A percentile compares a stretch with the other conserved stretches of the same genome.
Conservation (phyloP, 176 grass and related monocot species). For the Paspalum vaginatum region DNA sequence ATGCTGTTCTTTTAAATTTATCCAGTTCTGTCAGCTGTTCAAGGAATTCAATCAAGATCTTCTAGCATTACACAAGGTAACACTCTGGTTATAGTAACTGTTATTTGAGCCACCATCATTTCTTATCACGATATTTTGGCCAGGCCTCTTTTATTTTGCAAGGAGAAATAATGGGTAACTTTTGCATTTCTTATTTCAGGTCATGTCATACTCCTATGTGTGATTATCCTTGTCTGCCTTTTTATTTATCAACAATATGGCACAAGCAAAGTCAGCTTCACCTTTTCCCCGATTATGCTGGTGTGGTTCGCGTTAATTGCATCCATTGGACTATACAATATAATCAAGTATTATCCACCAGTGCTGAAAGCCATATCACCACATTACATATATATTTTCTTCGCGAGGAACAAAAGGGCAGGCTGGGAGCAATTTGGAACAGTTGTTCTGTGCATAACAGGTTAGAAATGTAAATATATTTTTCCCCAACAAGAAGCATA, state of each 20-base stretch:
- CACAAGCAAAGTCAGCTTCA: conserved; percentile 73
- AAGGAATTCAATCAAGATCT: conserved; percentile 81
- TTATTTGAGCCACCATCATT: not conserved
- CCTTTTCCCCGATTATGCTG: conserved; percentile 75
- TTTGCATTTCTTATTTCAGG: conserved; percentile 43
- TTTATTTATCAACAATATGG: conserved; percentile 61
- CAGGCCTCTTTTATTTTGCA: not conserved
- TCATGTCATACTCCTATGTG: conserved; percentile 58
- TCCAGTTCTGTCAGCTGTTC: conserved; percentile 75
- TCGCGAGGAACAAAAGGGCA: conserved; percentile 49
- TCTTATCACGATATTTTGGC: not conserved
- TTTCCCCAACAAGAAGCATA: not conserved
- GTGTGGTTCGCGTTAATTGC: conserved; percentile 56
- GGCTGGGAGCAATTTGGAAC: conserved; percentile 73
- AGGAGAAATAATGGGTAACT: not conserved
- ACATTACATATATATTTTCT: conserved; percentile 60
- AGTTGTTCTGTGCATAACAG: conserved; percentile 74
- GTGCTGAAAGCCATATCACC: conserved; percentile 63
- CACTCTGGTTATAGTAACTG: not conserved
- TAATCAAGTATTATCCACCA: conserved; percentile 61
- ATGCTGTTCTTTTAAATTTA: not conserved
- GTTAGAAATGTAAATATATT: conserved; percentile 35
- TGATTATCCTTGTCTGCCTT: conserved; percentile 55
- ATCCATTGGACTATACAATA: conserved; percentile 64
- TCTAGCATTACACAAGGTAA: conserved; percentile 66